Base-by-base conservation (phyloP, 768 basidiomycete genomes). In the Agrocybe chaxingu region DNA sequence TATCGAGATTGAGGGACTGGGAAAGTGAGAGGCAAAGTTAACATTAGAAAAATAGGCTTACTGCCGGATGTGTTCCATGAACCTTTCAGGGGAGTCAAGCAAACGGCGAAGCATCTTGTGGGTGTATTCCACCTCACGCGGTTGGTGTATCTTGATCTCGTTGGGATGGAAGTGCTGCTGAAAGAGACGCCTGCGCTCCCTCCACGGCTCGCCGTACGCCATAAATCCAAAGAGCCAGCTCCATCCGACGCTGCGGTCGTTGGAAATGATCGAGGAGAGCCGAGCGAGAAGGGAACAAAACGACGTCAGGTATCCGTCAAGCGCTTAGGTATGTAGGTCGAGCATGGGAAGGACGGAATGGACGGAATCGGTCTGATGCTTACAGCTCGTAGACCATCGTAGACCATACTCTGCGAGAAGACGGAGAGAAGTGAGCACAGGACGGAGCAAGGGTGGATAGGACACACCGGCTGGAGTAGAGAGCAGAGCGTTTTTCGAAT, bases 181-280 rank as follows among this genome's bases (percentile, higher is more conserved):
- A 38, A 65, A 63, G 6, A 63, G 37, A 19, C 53, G 52, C 16
- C 64, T 37, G 2, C 58, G 51, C 9, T 61, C 54, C 42, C 53
- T 57, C 64, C 64, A 65, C 12, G 50, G 45, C 8, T 61, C 51
- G 4, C 60, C 60, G 40, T 65, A 65, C 1, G 52, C 51, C 53
- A 62, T 47, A 8, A 36, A 34, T 1, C 53, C 39, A 12, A 62
- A 47, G 4, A 64, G 38, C 57, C 57, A 62, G 11, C 50, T 49
- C 48, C 52, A 60, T 2, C 55, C 59, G 35, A 61, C 52, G n/a
- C 57, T 60, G 36, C 16, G n/a, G 29, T 5, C 29, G 7, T 32
- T 33, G 11, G 37, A 36, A 24, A 24, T 9, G n/a, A 33, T 42
- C 4, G 47, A 8, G 13, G 18, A n/a, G 13, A 8, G 10, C 7